Evolutionary conservation across 2,329 filamentous ascomycete genomes (phyloP), one percentile per base, ranked within the genome.

Genomic region (Hymenoscyphus fraxineus): DNA sequence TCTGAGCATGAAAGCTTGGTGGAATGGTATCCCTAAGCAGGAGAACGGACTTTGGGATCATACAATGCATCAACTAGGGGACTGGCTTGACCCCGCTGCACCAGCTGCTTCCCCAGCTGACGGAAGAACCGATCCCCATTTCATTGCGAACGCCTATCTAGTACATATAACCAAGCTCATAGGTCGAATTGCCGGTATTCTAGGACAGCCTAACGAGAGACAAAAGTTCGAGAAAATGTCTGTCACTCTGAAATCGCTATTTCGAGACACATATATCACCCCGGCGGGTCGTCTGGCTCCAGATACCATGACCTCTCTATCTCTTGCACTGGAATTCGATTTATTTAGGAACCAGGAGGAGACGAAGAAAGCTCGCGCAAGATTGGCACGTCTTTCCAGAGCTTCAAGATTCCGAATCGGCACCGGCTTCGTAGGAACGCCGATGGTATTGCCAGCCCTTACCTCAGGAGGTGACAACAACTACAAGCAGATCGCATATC

Each of bases 21-120:
- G 81, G 0, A 76, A 76, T 31, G 76, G 75, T 6, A 76, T 78
- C 47, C 75, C 69, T 2, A 71, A 73, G n/a, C 76, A 32, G 69
- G 0, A 74, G 71, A 6, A 76, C 16, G 40, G 77, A 1, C 72
- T 83, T 0, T 83, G 81, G 81, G 69, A 77, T 56, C 73, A 72
- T 4, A 70, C 67, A 32, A 64, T 65, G 10, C 74, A 73, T 56
- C 80, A 82, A 64, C 77, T 76, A 41, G 76, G 79, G 38, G 81
- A 83, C 66, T 83, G 81, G 81, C 76, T 83, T 1, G 81, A 82
- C 62, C 81, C 81, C 0, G 75, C 75, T 3, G 76, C 81, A 0
- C 80, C 81, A 0, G 74, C 77, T 0, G 73, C 79, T 0, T 68
- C 77, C 9, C 76, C 81, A 0, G 77, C 74, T 2, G 71, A 70